Percentiles rank a stretch among this genome's conserved stretches.
phyloP scores from a whole-genome alignment of 2,329 filamentous ascomycete genomes.

The Dichotomopilus funicola region DNA sequence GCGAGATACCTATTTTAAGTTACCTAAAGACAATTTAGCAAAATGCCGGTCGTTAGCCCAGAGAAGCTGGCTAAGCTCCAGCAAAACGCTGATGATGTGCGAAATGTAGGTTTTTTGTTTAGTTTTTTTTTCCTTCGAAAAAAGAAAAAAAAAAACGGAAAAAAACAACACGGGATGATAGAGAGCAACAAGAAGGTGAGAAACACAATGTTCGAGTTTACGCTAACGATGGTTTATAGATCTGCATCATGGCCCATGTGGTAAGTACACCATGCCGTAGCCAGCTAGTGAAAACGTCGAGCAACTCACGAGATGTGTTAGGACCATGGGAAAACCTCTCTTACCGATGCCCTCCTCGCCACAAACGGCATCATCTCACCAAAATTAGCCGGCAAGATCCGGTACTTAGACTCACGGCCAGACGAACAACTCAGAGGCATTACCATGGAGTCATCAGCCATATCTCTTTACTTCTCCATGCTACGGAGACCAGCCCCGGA shows the following conservation, averaged over 20 bases:
- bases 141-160: neutral
- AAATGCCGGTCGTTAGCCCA: constrained; percentile 85
- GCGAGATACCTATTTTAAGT: neutral
- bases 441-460: constrained; percentile 99
- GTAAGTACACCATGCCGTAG: constrained; percentile 16
- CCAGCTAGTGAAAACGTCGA: neutral
- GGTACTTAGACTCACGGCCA: constrained; percentile 91
- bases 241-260: constrained; percentile 92
- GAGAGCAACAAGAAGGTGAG: neutral
- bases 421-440: constrained; percentile 95
- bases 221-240: constrained; percentile 42
- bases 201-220: too few relatives aligned
- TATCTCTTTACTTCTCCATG: constrained; percentile 93
- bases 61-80: constrained; percentile 90
- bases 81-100: constrained; percentile 76
- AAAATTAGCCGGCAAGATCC: constrained; percentile 94
- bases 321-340: constrained; percentile 96
- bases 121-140: too few relatives aligned
- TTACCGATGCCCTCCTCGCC: constrained; percentile 91
- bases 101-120: constrained; percentile 62
- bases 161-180: neutral
- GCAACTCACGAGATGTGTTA: constrained; percentile 9
- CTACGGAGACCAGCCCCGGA: constrained; percentile 66
- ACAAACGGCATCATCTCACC: constrained; percentile 99
- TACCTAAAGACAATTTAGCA: constrained; percentile 21